Conservation (phyloP, 2,329 filamentous ascomycete species). For the Pestalotiopsis sp. region DNA sequence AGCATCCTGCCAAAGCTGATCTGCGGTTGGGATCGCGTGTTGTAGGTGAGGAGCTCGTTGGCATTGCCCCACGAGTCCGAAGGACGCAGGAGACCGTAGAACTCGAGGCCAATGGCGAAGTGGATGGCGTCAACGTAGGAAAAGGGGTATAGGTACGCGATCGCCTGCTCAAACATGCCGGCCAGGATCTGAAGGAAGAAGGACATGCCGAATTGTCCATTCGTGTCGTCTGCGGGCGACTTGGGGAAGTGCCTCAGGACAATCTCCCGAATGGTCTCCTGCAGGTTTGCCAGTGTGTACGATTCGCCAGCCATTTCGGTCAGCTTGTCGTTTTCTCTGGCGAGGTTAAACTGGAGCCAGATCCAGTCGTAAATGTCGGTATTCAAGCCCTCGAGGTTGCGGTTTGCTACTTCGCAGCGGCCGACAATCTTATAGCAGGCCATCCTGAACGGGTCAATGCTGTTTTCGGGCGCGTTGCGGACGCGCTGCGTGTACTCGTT, state of each 20-base stretch:
- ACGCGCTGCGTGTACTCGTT: constrained; percentile 87
- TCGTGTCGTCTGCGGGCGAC: constrained; percentile 71
- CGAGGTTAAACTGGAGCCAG: constrained; percentile 73
- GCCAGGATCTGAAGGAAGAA: constrained; percentile 91
- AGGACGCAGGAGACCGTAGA: constrained; percentile 86
- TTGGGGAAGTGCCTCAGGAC: constrained; percentile 90
- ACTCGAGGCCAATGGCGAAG: constrained; percentile 86
- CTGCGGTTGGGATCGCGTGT: constrained; percentile 72
- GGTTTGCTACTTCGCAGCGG: constrained; percentile 68
- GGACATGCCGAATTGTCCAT: constrained; percentile 82
- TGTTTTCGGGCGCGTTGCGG: constrained; percentile 82
- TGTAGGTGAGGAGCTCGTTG: constrained; percentile 70
- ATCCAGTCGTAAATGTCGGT: constrained; percentile 72
- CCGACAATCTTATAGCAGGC: constrained; percentile 98
- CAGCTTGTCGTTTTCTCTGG: constrained; percentile 64
- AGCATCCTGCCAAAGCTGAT: constrained; percentile 94
- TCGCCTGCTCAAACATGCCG: constrained; percentile 91
- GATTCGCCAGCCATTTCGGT: constrained; percentile 68
- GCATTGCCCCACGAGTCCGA: constrained; percentile 77
- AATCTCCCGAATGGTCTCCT: constrained; percentile 82
- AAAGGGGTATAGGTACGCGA: constrained; percentile 89
- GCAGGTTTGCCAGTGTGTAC: constrained; percentile 69
- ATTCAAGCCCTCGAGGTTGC: constrained; percentile 64
- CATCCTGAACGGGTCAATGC: constrained; percentile 92
- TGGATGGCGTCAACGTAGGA: constrained; percentile 93